Evolutionary conservation across 75 land plant species (phyloP).

Genomic region (Larix kaempferi): DNA sequence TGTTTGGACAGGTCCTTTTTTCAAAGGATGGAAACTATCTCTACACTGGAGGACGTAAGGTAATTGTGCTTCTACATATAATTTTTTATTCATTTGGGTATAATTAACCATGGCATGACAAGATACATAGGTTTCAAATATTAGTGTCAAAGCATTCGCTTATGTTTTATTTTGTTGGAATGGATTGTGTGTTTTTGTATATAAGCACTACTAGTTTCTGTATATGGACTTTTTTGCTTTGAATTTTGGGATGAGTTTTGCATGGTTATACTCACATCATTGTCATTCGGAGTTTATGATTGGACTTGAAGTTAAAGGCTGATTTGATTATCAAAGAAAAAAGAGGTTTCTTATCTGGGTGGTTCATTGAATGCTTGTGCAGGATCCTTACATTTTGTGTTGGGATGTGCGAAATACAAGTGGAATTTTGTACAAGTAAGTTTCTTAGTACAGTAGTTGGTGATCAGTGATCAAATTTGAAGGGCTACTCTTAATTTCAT

Average conservation of each 20-base stretch:
- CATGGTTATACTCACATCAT: too few species aligned
- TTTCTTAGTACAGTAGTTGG: background rate
- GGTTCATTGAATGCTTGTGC: background rate
- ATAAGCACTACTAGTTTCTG: background rate
- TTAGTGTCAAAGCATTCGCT: background rate
- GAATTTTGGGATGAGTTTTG: conserved; percentile 1
- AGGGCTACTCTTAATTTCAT: too few species aligned
- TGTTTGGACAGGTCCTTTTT: conserved; percentile 70
- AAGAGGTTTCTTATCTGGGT: too few species aligned
- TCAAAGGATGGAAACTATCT: conserved; percentile 97
- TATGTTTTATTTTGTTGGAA: background rate
- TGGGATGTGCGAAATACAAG: conserved; percentile 96
- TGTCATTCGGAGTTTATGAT: too few species aligned
- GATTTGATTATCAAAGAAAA: too few species aligned
- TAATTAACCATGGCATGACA: background rate
- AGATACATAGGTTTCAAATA: background rate
- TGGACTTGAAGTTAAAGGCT: too few species aligned
- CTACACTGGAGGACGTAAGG: conserved; percentile 96
- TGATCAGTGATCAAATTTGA: background rate
- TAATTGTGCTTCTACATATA: conserved; percentile 15
- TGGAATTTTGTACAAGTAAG: conserved; percentile 88
- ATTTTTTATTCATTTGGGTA: background rate
- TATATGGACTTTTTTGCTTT: background rate
- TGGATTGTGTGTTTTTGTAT: background rate
- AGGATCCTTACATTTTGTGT: conserved; percentile 94